Percentiles rank a stretch among this genome's conserved stretches.
Evolutionary conservation across 345 rosid genomes (phyloP).

Genomic region (Citrus cavaleriei): DNA sequence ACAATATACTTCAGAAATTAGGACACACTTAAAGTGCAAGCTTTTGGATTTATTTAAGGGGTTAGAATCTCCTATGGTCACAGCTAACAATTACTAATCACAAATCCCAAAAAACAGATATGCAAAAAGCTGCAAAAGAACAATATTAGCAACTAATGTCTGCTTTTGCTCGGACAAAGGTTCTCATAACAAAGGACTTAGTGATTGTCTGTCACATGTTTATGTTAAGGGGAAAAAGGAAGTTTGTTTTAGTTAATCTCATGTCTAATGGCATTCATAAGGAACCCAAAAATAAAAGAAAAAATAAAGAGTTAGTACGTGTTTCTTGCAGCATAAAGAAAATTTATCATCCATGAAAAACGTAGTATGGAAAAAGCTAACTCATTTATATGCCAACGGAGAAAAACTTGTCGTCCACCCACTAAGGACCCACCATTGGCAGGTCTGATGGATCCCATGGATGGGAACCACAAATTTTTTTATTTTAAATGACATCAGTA

Average conservation of each 20-base stretch:
- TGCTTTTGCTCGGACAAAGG: not conserved
- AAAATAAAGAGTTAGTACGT: not conserved
- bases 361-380: not conserved
- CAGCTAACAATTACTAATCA: not conserved
- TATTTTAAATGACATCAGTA: no score
- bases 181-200: not conserved
- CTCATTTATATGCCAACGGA: not conserved
- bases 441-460: no score
- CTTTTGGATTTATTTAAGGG: not conserved
- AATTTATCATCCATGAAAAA: not conserved
- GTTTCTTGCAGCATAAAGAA: not conserved
- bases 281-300: not conserved
- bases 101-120: not conserved
- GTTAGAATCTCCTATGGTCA: not conserved
- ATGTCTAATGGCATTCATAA: not conserved
- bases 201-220: not conserved
- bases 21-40: no score
- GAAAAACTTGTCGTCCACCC: no score
- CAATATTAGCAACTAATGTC: not conserved
- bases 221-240: not conserved
- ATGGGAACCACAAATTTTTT: no score
- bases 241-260: not conserved
- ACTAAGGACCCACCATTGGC: no score
- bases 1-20: no score
- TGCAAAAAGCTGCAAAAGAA: not conserved